Evolutionary conservation across 225 moss, liverwort and hornwort genomes (phyloP), one percentile per base, ranked within the genome.

Genomic region (Polytrichum commune): DNA sequence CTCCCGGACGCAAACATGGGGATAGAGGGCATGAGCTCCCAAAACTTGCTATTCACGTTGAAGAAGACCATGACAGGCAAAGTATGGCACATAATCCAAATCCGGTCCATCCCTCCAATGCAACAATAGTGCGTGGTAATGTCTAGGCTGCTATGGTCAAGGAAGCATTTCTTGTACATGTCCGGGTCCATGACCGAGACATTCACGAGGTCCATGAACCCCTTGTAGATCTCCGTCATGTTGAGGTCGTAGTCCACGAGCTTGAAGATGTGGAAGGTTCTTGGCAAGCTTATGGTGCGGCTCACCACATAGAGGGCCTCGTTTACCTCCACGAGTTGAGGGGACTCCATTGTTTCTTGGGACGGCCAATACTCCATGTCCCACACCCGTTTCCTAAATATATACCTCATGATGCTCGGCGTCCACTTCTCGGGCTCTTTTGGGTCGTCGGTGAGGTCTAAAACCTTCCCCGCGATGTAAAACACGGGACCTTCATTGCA

Each of bases 1-100:
- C 23, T 71, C 56, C 29, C 18, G 0, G n/a, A 0, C 28, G 79
- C 76, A 74, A 83, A 83, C 83, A 81, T 83, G 0, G 83, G 87
- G 66, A 87, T 78, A 29, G 81, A 87, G 29, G 81, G 81, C 35
- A 83, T 76, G 5, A 78, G 81, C 4, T 87, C 76, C 87, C 83
- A 87, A 38, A 76, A 76, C 6, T 84, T 75, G 29, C 38, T 79
- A 38, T 1, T 78, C 6, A 79, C 13, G 10, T 81, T 62, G 29
- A 74, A 84, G 76, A 69, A 79, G 0, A 83, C 69, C 69, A 87
- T 69, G 13, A 81, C 60, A 2, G 78, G 78, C 54, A 87, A 26
- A 20, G 81, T 81, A 56, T 79, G 81, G 5, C 66, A 76, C 80
- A 87, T 80, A 0, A 87, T 78, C 83, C 87, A 87, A 69, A 87